A percentile compares a stretch with the other conserved stretches of the same genome.
phyloP scores from a whole-genome alignment of 1,284 basidiomycete species.

The Rhodotorula sp. region DNA sequence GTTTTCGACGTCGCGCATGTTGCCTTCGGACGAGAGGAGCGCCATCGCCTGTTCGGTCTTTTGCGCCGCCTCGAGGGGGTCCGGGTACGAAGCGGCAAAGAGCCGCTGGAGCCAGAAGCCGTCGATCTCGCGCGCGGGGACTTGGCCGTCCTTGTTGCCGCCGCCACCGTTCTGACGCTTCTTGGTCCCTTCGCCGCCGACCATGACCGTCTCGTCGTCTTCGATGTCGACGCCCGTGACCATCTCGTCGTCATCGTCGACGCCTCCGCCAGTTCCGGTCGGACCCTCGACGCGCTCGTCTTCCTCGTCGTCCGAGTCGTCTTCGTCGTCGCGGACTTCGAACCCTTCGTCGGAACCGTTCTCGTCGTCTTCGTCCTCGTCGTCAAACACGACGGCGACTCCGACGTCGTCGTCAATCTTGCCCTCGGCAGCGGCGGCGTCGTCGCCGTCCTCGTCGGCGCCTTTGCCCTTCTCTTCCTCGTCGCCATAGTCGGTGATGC shows the following conservation, averaged over 20 bases:
- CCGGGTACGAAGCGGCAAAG: conserved; percentile 83
- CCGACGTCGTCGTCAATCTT: conserved; percentile 72
- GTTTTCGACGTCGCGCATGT: conserved; percentile 92
- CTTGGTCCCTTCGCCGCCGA: conserved; percentile 59
- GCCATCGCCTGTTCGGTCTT: conserved; percentile 83
- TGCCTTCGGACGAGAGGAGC: conserved; percentile 80
- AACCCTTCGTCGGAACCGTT: conserved; percentile 64
- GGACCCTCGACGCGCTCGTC: conserved; percentile 46
- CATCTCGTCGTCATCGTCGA: conserved; percentile 38
- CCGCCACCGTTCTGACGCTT: background rate
- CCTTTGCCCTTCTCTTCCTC: conserved; percentile 75
- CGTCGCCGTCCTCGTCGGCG: conserved; percentile 74
- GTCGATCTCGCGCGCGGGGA: conserved; percentile 88
- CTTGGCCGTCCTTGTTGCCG: conserved; percentile 56
- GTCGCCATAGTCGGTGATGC: conserved; percentile 91
- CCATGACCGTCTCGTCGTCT: conserved; percentile 58
- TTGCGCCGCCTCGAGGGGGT: conserved; percentile 89
- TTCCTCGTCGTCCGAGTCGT: conserved; percentile 53
- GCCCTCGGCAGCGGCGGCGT: conserved; percentile 59
- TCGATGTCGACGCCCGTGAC: conserved; percentile 58
- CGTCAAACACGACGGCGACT: conserved; percentile 93
- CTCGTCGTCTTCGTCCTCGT: conserved; percentile 83
- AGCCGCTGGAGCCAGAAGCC: conserved; percentile 98
- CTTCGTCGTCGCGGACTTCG: conserved; percentile 53
- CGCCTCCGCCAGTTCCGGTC: conserved; percentile 45